These are phyloP conservation scores for Acidomyces sp. DNA, from an alignment of 495 filamentous ascomycete genomes.

Conservation along the genomic window DNA sequence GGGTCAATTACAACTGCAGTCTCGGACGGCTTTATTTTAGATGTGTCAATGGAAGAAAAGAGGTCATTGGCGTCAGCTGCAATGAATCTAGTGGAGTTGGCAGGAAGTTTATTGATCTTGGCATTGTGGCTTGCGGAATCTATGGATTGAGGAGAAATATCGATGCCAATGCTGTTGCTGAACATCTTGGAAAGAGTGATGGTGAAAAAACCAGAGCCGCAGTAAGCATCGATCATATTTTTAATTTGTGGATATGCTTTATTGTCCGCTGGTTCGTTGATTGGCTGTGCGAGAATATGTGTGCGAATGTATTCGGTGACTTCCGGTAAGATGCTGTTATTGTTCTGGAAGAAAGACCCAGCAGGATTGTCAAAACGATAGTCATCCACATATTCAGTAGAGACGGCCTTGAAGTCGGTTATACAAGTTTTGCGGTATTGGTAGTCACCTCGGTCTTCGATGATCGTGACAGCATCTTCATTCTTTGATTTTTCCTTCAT, in stretches of 20 bases:
- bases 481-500: constrained; percentile 9
- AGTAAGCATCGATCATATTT: constrained; percentile 94
- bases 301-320: constrained; percentile 87
- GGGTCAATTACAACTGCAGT: constrained; percentile 89
- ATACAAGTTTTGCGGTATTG: constrained; percentile 73
- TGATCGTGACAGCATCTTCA: constrained; percentile 16
- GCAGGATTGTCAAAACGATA: constrained; percentile 83
- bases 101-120: constrained; percentile 54
- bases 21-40: constrained; percentile 53
- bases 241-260: constrained; percentile 38
- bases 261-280: neutral
- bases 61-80: constrained; percentile 71
- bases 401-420: constrained; percentile 65
- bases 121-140: constrained; percentile 64
- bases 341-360: constrained; percentile 96
- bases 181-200: constrained; percentile 81
- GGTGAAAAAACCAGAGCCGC: constrained; percentile 90
- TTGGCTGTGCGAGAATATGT: constrained; percentile 42
- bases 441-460: constrained; percentile 33
- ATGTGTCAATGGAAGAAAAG: constrained; percentile 50
- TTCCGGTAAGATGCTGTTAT: constrained; percentile 87
- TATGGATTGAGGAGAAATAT: constrained; percentile 61
- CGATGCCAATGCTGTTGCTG: constrained; percentile 52
- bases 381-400: constrained; percentile 74
- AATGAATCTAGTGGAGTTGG: constrained; percentile 55